Conservation (phyloP, 306 rosid genomes). For the Oemleria cerasiformis region DNA sequence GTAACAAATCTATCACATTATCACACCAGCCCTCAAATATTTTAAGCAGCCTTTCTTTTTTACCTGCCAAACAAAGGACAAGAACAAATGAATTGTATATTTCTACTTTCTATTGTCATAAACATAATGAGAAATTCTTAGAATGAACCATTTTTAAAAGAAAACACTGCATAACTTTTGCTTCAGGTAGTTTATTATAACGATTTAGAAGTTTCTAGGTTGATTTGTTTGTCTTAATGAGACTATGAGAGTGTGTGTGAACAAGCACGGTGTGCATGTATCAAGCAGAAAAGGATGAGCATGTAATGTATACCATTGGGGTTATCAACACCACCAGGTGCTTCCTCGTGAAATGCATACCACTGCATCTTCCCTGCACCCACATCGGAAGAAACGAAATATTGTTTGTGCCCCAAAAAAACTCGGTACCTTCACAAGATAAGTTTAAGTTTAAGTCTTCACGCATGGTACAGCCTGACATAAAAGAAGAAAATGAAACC, state of each 20-base stretch:
- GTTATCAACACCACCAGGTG: conserved; percentile 71
- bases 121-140: too few species aligned
- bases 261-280: too few species aligned
- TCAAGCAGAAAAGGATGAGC: conserved; percentile 12
- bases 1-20: conserved; percentile 71
- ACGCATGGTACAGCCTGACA: conserved; percentile 12
- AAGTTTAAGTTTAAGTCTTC: conserved; percentile 32
- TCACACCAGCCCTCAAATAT: conserved; percentile 96
- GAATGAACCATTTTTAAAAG: too few species aligned
- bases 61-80: conserved; percentile 43
- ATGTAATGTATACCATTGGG: conserved; percentile 48
- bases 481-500: neutral
- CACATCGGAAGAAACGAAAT: conserved; percentile 95
- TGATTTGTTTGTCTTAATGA: too few species aligned
- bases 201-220: too few species aligned
- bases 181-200: too few species aligned
- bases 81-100: neutral
- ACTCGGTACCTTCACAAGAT: conserved; percentile 81
- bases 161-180: too few species aligned
- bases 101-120: neutral
- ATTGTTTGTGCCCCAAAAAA: conserved; percentile 97
- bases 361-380: conserved; percentile 99
- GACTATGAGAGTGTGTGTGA: too few species aligned
- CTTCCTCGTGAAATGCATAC: conserved; percentile 90
- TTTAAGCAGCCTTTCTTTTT: conserved; percentile 67